A percentile compares a stretch with the other conserved stretches of the same genome.
These are phyloP conservation scores for Neurospora tetrasperma DNA, from an alignment of 495 filamentous ascomycete genomes.

Conservation along the genomic window DNA sequence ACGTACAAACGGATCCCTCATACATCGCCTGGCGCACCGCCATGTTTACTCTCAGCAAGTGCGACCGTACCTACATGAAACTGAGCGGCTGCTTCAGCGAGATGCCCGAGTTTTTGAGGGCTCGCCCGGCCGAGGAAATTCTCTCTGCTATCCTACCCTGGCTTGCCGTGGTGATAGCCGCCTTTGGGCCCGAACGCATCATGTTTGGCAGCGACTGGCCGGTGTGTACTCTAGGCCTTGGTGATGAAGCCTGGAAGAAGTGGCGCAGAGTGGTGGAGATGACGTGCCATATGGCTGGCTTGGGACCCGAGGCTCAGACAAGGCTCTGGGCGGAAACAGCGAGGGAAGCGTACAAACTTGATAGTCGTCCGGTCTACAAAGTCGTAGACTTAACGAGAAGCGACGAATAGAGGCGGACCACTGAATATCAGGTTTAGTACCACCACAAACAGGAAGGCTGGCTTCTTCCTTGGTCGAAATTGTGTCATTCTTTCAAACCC, in stretches of 20 bases:
- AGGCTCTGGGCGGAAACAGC: constrained; percentile 63
- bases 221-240: constrained; percentile 62
- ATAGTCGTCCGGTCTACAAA: constrained; percentile 1
- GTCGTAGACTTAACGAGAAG: background rate
- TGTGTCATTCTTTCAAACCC: background rate
- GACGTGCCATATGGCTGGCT: constrained; percentile 45
- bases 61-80: constrained; percentile 66
- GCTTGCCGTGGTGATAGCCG: constrained; percentile 54
- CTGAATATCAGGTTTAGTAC: background rate
- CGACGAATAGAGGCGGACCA: background rate
- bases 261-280: constrained; percentile 50
- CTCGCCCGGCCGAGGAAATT: constrained; percentile 33
- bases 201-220: constrained; percentile 94
- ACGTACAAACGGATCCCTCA: constrained; percentile 37
- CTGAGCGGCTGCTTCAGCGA: constrained; percentile 76
- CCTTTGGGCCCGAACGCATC: constrained; percentile 58
- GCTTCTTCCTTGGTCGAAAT: background rate
- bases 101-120: constrained; percentile 40
- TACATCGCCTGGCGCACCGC: constrained; percentile 48
- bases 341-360: constrained; percentile 52
- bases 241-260: constrained; percentile 43
- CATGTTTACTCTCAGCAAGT: constrained; percentile 49
- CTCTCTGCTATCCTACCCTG: constrained; percentile 46
- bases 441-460: background rate
- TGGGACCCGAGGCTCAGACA: constrained; percentile 47